Evolutionary conservation across 257 asterid genomes (phyloP).

Genomic region (Datura wrightii): DNA sequence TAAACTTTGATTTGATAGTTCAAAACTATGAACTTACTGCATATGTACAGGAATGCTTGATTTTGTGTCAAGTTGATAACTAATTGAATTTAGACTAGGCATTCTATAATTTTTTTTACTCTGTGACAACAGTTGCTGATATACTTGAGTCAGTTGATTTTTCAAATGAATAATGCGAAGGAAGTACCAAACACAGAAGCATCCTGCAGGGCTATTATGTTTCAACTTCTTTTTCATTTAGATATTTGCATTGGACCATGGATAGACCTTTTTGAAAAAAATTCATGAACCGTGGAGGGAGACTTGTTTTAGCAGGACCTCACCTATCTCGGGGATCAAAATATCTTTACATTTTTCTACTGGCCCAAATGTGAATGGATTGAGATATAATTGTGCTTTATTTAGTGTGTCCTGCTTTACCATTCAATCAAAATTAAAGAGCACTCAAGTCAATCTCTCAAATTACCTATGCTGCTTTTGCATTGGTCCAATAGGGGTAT

Average conservation of each 20-base stretch:
- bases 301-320: background rate
- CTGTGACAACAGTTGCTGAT: slow-evolving; percentile 9
- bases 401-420: background rate
- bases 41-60: background rate
- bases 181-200: background rate
- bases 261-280: background rate
- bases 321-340: background rate
- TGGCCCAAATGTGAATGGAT: slow-evolving; percentile 10
- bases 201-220: background rate
- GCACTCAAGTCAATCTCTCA: background rate
- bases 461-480: slow-evolving; percentile 22
- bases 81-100: slow-evolving; percentile 22
- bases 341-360: background rate
- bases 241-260: slow-evolving; percentile 1
- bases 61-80: background rate
- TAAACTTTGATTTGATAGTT: background rate
- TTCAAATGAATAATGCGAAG: background rate
- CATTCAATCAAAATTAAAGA: slow-evolving; percentile 2
- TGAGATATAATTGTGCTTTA: slow-evolving; percentile 2
- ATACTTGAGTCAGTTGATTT: slow-evolving; percentile 1
- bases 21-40: background rate
- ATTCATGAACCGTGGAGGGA: background rate
- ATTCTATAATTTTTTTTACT: background rate
- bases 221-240: slow-evolving; percentile 1
- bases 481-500: slow-evolving; percentile 44